Evolutionary conservation across 139 green algal species (phyloP), one percentile per base, ranked within the genome.

Genomic region (Spirogloea muscicola): DNA sequence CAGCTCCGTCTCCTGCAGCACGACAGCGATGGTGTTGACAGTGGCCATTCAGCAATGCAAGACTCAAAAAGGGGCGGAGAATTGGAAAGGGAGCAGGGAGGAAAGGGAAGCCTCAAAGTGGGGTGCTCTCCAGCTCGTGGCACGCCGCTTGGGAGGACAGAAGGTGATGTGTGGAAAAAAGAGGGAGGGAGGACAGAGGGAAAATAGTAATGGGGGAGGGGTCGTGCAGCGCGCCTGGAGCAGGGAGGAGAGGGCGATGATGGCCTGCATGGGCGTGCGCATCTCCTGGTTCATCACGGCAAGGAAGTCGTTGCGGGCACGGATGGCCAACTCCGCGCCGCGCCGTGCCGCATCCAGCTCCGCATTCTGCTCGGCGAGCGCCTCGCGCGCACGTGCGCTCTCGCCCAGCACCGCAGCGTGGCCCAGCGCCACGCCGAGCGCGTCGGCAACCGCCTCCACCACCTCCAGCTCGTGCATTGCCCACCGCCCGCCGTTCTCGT

Each of bases 381-480:
- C 62, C 18, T 68, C 48, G 39, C 49, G 25, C 25, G 40, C n/a
- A 18, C 55, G 52, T n/a, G 69, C n/a, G 16, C 62, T 77, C 3
- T 80, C 72, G 10, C 77, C 72, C 34, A 80, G 72, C 39, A 80
- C 77, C 9, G 72, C 72, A 9, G 72, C 72, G 60, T 80, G 72
- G 0, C 41, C 67, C 66, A 80, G 57, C 1, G 65, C 72, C 31
- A 80, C 72, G 0, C 62, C 72, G 4, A 77, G 52, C 67, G n/a
- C n/a, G 34, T 80, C 72, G 16, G 72, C 72, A 7, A 80, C 72
- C 9, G 66, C 72, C 40, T 80, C 72, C 0, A 80, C 72, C 48
- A 80, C 65, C 36, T 80, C 72, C 39, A 80, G 61, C 61, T 80
- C 72, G 52, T 80, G 62, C n/a, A 67, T 37, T 18, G 67, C 62